Conservation (phyloP, 495 filamentous ascomycete species). For the Rusavskia elegans region DNA sequence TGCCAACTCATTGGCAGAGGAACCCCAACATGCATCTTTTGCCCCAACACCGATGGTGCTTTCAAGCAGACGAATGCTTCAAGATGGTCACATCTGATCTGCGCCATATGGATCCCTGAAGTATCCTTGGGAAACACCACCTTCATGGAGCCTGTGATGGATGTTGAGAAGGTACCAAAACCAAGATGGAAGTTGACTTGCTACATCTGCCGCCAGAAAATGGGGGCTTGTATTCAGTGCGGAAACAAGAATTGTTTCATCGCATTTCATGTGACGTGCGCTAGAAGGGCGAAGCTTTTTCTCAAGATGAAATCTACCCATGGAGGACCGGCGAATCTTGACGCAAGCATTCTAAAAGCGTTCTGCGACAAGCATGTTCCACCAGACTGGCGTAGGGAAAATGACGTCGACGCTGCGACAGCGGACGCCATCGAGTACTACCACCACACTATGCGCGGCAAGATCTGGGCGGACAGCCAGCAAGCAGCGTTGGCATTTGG, state of each 20-base stretch:
- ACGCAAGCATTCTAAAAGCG: constrained; percentile 80
- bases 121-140: constrained; percentile 89
- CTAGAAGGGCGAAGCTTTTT: constrained; percentile 71
- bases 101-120: constrained; percentile 97
- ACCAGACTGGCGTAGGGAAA: constrained; percentile 71
- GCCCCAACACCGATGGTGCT: constrained; percentile 89
- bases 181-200: constrained; percentile 85
- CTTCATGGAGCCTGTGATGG: constrained; percentile 96
- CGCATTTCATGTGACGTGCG: constrained; percentile 98
- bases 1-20: constrained; percentile 90
- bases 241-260: constrained; percentile 93
- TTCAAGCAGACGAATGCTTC: constrained; percentile 96
- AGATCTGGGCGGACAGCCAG: constrained; percentile 83
- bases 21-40: constrained; percentile 91
- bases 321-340: constrained; percentile 60
- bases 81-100: constrained; percentile 92
- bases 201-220: constrained; percentile 93
- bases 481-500: constrained; percentile 68
- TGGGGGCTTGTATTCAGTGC: constrained; percentile 98
- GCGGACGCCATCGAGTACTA: constrained; percentile 68
- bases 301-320: constrained; percentile 93
- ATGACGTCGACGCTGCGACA: constrained; percentile 54
- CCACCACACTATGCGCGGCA: constrained; percentile 65
- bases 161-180: constrained; percentile 91
- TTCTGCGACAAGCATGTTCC: constrained; percentile 96